Evolutionary conservation across 202 grass and related monocot genomes (phyloP), one percentile per base, ranked within the genome.

Genomic region (Panicum hallii): DNA sequence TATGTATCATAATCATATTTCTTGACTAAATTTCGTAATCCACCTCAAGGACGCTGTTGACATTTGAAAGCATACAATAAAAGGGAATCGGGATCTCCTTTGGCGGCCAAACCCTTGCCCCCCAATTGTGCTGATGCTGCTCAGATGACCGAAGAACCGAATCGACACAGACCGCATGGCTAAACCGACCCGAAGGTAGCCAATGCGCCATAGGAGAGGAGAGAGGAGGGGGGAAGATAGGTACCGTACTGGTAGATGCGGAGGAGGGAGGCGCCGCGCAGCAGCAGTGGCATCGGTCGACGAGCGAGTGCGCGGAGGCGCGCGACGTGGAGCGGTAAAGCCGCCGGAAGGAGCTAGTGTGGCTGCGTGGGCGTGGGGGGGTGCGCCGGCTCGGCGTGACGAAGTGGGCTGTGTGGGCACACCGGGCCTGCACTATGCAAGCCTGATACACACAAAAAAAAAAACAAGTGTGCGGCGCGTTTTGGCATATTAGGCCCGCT

Each of bases 181-280:
- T 60, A 44, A 70, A 69, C 67, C 47, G 30, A 75, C 16, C 15
- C 4, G 46, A 53, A 30, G 74, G 38, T 20, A 40, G 20, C 3
- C 79, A 73, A 81, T 78, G 78, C 78, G 32, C 49, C n/a, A 57
- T 11, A 82, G 32, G 67, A 80, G 14, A 43, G 17, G 48, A 26
- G 74, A n/a, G 50, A 14, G 48, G 8, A 14, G 12, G 60, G 5
- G n/a, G 11, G 58, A 1, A 1, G 67, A 49, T 5, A 15, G 66
- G 40, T 5, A n/a, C 76, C 80, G 75, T 83, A 87, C 76, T 76
- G 15, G 89, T 50, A 74, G 67, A 83, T 67, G 72, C 79, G 77
- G 86, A 86, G 60, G 73, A 85, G 86, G 56, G 90, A 79, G 44
- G 49, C 79, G 67, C 79, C 79, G 78, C 82, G 82, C 83, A 85